A percentile compares a stretch with the other conserved stretches of the same genome.
Conservation (phyloP, 2,329 filamentous ascomycete species). For the Phoma sp. region DNA sequence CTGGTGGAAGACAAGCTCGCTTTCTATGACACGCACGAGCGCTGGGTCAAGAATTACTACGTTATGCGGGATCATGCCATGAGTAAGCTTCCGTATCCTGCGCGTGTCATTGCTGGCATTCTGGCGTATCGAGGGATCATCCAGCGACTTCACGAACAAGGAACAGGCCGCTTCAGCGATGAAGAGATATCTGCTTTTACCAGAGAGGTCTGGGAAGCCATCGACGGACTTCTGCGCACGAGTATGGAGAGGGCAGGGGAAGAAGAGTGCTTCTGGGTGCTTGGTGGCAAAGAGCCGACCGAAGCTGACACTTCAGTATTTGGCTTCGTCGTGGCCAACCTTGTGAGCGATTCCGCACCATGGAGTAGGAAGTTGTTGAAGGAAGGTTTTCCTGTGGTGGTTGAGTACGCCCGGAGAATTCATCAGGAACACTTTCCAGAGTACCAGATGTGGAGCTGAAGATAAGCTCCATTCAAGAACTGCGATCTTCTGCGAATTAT, state of each 20-base stretch:
- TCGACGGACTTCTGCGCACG: slow-evolving; percentile 54
- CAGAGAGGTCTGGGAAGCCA: slow-evolving; percentile 61
- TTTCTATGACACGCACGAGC: slow-evolving; percentile 62
- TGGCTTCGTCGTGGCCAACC: slow-evolving; percentile 61
- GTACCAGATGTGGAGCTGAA: slow-evolving; percentile 54
- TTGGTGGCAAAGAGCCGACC: slow-evolving; percentile 61
- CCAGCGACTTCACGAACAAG: slow-evolving; percentile 62
- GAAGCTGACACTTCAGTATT: slow-evolving; percentile 65
- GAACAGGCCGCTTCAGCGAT: slow-evolving; percentile 58
- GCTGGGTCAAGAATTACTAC: slow-evolving; percentile 67
- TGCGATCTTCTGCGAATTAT: neutral
- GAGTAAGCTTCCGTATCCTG: slow-evolving; percentile 57
- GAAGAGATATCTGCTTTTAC: slow-evolving; percentile 58
- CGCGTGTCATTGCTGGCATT: slow-evolving; percentile 59
- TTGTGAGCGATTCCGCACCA: slow-evolving; percentile 61
- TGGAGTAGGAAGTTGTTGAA: slow-evolving; percentile 55
- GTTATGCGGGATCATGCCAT: slow-evolving; percentile 62
- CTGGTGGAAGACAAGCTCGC: slow-evolving; percentile 67
- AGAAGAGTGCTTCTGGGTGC: slow-evolving; percentile 61
- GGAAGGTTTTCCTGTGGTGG: slow-evolving; percentile 54
- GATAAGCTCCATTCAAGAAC: neutral
- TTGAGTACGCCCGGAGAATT: slow-evolving; percentile 65
- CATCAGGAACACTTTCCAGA: slow-evolving; percentile 65
- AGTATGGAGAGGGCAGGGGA: slow-evolving; percentile 42
- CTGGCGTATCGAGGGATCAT: slow-evolving; percentile 55